These are phyloP conservation scores for Apostasia shenzhenica DNA, from an alignment of 106 monocot species.

Conservation along the genomic window DNA sequence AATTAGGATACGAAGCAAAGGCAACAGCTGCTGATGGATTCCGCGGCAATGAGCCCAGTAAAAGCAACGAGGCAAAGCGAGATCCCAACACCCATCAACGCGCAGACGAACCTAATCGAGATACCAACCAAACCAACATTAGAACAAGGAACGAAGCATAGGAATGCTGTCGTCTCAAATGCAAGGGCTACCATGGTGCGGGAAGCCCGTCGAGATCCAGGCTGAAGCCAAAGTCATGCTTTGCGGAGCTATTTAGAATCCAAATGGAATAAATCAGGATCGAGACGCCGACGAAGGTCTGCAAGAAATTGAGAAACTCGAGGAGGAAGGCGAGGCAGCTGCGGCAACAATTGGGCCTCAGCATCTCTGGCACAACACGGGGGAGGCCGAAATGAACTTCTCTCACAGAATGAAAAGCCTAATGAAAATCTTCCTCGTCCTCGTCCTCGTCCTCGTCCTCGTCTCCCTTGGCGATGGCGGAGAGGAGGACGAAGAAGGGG, in stretches of 20 bases:
- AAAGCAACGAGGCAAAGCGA: slow-evolving; percentile 53
- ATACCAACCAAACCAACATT: neutral
- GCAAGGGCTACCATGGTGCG: slow-evolving; percentile 47
- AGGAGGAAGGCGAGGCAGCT: slow-evolving; percentile 46
- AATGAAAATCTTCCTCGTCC: no score
- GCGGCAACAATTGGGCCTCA: slow-evolving; percentile 29
- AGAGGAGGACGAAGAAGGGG: no score
- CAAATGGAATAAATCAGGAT: slow-evolving; percentile 56
- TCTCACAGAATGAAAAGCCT: no score
- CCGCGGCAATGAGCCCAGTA: slow-evolving; percentile 66
- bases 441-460: no score
- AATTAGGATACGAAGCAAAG: slow-evolving; percentile 71
- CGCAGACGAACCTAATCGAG: slow-evolving; percentile 53
- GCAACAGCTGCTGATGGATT: slow-evolving; percentile 50
- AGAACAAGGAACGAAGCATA: neutral
- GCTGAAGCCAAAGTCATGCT: slow-evolving; percentile 5
- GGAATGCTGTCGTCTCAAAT: neutral
- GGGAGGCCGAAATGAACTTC: no score
- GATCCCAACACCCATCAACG: slow-evolving; percentile 53
- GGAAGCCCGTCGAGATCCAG: slow-evolving; percentile 40
- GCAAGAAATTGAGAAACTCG: slow-evolving; percentile 73
- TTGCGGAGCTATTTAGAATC: slow-evolving; percentile 40
- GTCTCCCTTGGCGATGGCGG: no score
- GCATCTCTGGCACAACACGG: slow-evolving; percentile 3
- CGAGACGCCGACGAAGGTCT: slow-evolving; percentile 63